Evolutionary conservation across 2,329 filamentous ascomycete species (phyloP).

Genomic region (Colletotrichum chrysophilum): DNA sequence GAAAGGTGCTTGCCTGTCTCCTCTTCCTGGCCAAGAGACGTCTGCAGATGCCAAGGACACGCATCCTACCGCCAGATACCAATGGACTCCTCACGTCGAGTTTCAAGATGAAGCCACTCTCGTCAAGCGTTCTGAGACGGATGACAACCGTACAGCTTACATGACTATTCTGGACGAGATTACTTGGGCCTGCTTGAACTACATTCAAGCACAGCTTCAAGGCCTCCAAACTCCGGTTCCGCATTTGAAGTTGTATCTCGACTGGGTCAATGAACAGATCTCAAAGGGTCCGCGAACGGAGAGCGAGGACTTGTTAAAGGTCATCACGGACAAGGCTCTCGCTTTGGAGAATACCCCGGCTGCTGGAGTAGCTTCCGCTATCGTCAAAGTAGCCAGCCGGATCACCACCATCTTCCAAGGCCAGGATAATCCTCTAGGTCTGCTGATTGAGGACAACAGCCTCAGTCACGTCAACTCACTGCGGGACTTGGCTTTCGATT

Average conservation of each 20-base stretch:
- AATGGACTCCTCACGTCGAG: conserved; percentile 36
- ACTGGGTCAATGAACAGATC: conserved; percentile 27
- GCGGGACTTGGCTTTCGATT: background rate
- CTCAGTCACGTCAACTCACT: conserved; percentile 17
- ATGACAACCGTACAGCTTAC: conserved; percentile 4
- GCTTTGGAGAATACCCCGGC: background rate
- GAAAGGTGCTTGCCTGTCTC: conserved; percentile 14
- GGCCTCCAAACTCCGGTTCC: conserved; percentile 24
- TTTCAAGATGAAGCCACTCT: conserved; percentile 29
- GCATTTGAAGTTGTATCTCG: conserved; percentile 30
- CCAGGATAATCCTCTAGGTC: conserved; percentile 28
- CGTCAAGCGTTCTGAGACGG: conserved; percentile 20
- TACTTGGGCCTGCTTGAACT: conserved; percentile 30
- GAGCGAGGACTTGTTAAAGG: background rate
- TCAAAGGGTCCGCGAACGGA: background rate
- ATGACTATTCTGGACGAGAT: conserved; percentile 31
- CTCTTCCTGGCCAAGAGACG: conserved; percentile 18
- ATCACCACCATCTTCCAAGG: conserved; percentile 29
- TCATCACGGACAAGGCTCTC: background rate
- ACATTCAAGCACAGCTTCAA: conserved; percentile 24
- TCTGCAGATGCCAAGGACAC: conserved; percentile 14
- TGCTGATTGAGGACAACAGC: conserved; percentile 33
- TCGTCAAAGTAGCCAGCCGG: background rate
- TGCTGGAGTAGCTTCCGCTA: background rate
- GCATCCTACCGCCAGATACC: conserved; percentile 31